These are phyloP conservation scores for Ambrosiella beaveri DNA, from an alignment of 2,329 filamentous ascomycete species.

Conservation along the genomic window DNA sequence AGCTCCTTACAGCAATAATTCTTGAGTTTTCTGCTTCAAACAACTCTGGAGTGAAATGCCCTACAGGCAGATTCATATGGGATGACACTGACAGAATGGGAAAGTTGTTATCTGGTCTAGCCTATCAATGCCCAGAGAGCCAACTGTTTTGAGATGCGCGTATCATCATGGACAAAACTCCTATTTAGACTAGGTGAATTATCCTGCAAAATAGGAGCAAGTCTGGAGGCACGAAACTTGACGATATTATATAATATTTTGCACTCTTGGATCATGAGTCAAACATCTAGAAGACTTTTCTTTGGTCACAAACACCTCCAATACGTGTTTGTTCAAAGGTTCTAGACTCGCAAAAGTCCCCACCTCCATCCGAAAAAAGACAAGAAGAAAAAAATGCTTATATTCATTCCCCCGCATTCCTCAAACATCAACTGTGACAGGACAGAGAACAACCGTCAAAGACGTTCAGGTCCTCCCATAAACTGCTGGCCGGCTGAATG, in stretches of 20 bases:
- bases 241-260: too few species aligned
- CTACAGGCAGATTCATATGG: neutral
- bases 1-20: conserved; percentile 1
- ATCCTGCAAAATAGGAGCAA: too few species aligned
- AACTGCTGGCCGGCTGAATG: neutral
- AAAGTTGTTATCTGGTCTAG: neutral
- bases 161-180: too few species aligned
- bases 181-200: too few species aligned
- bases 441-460: neutral
- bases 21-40: neutral
- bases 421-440: neutral
- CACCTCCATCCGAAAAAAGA: neutral
- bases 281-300: too few species aligned
- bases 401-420: neutral
- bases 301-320: too few species aligned
- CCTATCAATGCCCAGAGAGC: too few species aligned
- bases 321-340: too few species aligned
- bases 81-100: neutral
- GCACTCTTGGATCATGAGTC: too few species aligned
- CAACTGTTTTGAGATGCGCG: too few species aligned
- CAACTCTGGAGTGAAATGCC: neutral
- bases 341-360: too few species aligned
- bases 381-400: neutral
- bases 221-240: too few species aligned
- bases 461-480: neutral